These are phyloP conservation scores for Ceriops tagal DNA, from an alignment of 345 rosid genomes.

Conservation along the genomic window DNA sequence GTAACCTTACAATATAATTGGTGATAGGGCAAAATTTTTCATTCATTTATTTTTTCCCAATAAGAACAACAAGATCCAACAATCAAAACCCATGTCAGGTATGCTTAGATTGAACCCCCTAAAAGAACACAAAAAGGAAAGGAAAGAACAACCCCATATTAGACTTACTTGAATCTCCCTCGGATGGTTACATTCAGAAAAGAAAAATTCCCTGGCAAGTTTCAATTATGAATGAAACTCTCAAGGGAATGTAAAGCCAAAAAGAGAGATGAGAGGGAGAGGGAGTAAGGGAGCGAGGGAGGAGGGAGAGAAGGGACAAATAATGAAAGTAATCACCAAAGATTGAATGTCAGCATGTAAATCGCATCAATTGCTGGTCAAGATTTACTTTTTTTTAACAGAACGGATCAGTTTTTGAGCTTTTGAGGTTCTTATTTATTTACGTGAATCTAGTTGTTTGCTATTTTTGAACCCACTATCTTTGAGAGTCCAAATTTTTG, in stretches of 20 bases:
- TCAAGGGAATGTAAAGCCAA: conserved; percentile 22
- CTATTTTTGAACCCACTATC: conserved; percentile 11
- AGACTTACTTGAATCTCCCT: background rate
- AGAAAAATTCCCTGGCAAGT: conserved; percentile 37
- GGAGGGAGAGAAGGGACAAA: background rate
- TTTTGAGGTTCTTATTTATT: background rate
- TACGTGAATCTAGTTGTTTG: background rate
- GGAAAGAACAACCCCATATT: no score
- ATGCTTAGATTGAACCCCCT: background rate
- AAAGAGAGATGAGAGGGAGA: background rate
- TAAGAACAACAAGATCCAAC: no score
- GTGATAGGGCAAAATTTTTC: no score
- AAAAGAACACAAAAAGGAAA: background rate
- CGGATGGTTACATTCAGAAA: background rate
- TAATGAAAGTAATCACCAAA: background rate
- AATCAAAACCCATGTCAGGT: background rate
- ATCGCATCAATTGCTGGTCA: conserved; percentile 36
- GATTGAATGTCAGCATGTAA: conserved; percentile 10
- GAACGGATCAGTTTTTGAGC: background rate
- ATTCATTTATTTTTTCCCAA: no score
- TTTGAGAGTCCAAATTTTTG: background rate
- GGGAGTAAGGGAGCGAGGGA: background rate
- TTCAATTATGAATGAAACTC: conserved; percentile 25
- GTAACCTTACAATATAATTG: no score
- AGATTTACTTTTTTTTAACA: conserved; percentile 1